Evolutionary conservation across 179 eudicot genomes (phyloP), one percentile per base, ranked within the genome.

Genomic region (Corrigiola litoralis): DNA sequence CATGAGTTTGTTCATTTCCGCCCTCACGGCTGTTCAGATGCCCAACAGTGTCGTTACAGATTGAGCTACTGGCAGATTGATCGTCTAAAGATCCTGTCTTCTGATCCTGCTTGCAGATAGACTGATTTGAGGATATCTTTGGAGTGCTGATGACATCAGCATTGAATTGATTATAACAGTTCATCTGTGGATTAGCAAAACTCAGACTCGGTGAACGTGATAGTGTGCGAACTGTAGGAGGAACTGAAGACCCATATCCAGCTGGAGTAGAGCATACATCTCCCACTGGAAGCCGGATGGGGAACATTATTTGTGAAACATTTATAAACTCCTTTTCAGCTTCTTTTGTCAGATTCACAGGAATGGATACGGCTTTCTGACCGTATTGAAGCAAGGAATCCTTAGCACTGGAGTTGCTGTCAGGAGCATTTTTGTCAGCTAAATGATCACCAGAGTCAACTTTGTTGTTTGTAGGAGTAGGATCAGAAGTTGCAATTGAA

Each of bases 51-150:
- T 81, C 78, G 72, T 77, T 73, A 29, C 80, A 70, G 34, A 82
- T 77, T 71, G 80, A 78, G 66, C 85, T 83, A 53, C 74, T 88
- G 2, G 73, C 79, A 77, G 82, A 82, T 59, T 82, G 79, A 52
- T 82, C 83, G 65, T 79, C 84, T 9, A 65, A 58, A 20, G 38
- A 49, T 12, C 78, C 88, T 63, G 48, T 46, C 14, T 66, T 77
- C 33, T 75, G 58, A 48, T 68, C 77, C 73, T 67, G 73, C 73
- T 67, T 55, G 34, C 33, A 27, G 25, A 56, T 55, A 12, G 69
- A 61, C 18, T 80, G 81, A 67, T 62, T 79, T 33, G 70, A 56
- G 14, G 80, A 74, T 62, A 71, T 62, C 55, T 55, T 74, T 10
- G 67, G 42, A 58, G 58, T 55, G 42, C 68, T 81, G 28, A 52